These are phyloP conservation scores for Globisporangium cederbergense DNA, from an alignment of 352 stramenopile species.

Conservation along the genomic window DNA sequence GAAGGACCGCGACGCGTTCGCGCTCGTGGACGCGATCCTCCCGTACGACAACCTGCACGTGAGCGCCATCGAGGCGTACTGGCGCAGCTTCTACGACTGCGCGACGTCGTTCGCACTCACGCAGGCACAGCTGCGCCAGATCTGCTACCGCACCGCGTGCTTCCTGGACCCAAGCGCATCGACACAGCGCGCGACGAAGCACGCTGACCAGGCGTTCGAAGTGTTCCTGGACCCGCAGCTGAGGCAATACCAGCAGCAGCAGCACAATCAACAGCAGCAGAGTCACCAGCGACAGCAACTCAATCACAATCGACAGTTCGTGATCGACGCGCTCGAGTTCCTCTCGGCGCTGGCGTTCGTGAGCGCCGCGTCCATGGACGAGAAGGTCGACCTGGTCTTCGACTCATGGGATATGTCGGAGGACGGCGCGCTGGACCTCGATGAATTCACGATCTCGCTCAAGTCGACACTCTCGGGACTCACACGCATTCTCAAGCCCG, in stretches of 20 bases:
- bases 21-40: constrained; percentile 52
- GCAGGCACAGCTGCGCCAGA: constrained; percentile 48
- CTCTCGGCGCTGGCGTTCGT: constrained; percentile 73
- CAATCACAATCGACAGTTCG: constrained; percentile 11
- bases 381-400: constrained; percentile 83
- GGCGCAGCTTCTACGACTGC: constrained; percentile 82
- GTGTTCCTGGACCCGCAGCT: constrained; percentile 48
- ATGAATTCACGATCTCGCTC: constrained; percentile 85
- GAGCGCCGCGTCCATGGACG: constrained; percentile 44
- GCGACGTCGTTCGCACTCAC: constrained; percentile 68
- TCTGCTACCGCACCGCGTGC: constrained; percentile 51
- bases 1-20: constrained; percentile 37
- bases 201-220: constrained; percentile 56
- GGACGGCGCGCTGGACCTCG: constrained; percentile 68
- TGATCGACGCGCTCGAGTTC: constrained; percentile 81
- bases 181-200: constrained; percentile 32
- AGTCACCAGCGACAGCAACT: not conserved
- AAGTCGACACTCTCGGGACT: constrained; percentile 80
- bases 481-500: constrained; percentile 53
- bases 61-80: constrained; percentile 73
- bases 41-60: constrained; percentile 76
- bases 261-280: constrained; percentile 10
- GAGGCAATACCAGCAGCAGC: constrained; percentile 11
- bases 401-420: constrained; percentile 88
- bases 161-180: constrained; percentile 38